Evolutionary conservation across 164 flowering plant species (phyloP), one percentile per base, ranked within the genome.

Genomic region (Vitis riparia): DNA sequence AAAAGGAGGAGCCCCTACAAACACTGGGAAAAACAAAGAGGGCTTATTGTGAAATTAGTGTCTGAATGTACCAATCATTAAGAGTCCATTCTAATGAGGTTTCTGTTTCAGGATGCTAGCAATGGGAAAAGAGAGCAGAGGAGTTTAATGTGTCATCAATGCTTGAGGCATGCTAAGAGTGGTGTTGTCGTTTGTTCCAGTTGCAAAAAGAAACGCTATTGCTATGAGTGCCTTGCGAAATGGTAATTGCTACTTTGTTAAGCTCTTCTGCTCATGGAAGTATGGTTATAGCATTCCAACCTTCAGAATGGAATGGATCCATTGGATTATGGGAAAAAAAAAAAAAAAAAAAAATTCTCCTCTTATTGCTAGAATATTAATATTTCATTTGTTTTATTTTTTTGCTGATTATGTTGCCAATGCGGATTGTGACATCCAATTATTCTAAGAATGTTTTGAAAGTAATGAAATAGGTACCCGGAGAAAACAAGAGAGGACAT

Each of bases 61-160:
- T 37, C 44, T 3, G 6, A 37, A 37, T 37, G 44, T 37, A 6
- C 6, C 9, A 9, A 68, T 65, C 61, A 7, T 37, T 23, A 37
- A 10, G 1, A 50, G 13, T 59, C 37, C 5, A 44, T 62, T 65
- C 69, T 82, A 58, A 72, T 60, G 37, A 51, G 55, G 23, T 58
- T 55, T 79, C 27, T 30, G 70, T 62, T 70, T 49, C 68, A 82
- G 84, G 82, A 67, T 55, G 65, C 47, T 49, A 44, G 23, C 44
- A 57, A 55, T n/a, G 23, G 51, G 75, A 71, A 70, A 32, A 70
- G 30, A 55, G 80, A 74, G 65, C 68, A 62, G 29, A 72, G 69
- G 72, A 66, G 80, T 68, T 77, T 77, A 70, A 76, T 65, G 81
- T 90, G 94, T 65, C 94, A 90, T 65, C 94, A 90, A 37, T 90